These are phyloP conservation scores for Sporopachydermia lactativora DNA, from an alignment of 805 yeast genomes.

Conservation along the genomic window DNA sequence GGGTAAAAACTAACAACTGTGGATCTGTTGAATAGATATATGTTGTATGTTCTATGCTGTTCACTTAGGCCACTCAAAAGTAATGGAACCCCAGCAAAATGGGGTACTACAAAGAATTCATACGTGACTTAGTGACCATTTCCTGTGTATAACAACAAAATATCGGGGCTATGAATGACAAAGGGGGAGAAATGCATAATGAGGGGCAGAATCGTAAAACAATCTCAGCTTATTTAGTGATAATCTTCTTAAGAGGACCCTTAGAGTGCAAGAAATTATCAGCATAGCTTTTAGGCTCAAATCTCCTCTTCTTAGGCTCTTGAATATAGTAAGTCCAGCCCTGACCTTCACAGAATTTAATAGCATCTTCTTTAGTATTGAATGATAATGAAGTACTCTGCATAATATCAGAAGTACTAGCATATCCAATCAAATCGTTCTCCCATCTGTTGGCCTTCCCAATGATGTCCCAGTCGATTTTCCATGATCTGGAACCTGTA, in stretches of 20 bases:
- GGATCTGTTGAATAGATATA: slow-evolving; percentile 15
- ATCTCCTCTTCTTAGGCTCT: slow-evolving; percentile 65
- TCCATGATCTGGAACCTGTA: slow-evolving; percentile 40
- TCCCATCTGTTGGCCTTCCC: slow-evolving; percentile 79
- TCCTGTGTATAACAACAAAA: no score
- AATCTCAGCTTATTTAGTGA: slow-evolving; percentile 55
- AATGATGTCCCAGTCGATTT: slow-evolving; percentile 71
- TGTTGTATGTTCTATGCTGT: slow-evolving; percentile 12
- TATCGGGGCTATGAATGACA: no score
- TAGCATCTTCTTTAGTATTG: slow-evolving; percentile 62
- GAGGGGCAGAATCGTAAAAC: no score
- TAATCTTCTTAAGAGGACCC: slow-evolving; percentile 64
- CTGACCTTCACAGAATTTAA: slow-evolving; percentile 66
- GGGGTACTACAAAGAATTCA: no score
- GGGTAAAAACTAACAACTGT: no score
- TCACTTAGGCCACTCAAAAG: slow-evolving; percentile 12
- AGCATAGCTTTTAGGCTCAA: slow-evolving; percentile 63
- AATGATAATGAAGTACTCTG: slow-evolving; percentile 65
- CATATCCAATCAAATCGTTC: slow-evolving; percentile 79
- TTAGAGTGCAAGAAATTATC: slow-evolving; percentile 54
- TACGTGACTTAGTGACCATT: no score
- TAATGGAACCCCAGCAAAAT: no score
- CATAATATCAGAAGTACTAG: slow-evolving; percentile 65
- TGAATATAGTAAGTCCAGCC: slow-evolving; percentile 78
- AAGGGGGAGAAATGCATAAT: no score